These are phyloP conservation scores for Castanea mollissima DNA, from an alignment of 306 rosid genomes.

Conservation along the genomic window DNA sequence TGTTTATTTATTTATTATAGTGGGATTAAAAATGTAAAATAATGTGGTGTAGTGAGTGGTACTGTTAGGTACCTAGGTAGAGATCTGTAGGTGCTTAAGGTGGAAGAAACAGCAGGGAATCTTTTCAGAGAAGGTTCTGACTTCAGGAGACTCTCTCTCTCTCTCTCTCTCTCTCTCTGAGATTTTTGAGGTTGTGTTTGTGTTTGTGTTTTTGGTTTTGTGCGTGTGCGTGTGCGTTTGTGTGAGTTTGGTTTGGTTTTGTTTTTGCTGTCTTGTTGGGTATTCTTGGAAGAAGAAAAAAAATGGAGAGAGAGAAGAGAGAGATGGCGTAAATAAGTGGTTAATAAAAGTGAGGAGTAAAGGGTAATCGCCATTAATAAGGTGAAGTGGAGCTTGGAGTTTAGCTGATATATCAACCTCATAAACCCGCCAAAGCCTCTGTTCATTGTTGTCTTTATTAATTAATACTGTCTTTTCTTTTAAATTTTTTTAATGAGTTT, in stretches of 20 bases:
- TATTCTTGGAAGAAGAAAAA: no score
- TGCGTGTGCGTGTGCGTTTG: neutral
- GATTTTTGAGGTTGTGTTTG: neutral
- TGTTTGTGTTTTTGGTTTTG: neutral
- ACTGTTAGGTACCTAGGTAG: conserved; percentile 24
- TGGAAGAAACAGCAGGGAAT: conserved; percentile 36
- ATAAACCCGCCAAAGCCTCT: conserved; percentile 47
- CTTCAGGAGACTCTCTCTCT: no score
- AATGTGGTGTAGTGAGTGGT: neutral
- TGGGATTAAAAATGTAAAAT: conserved; percentile 4
- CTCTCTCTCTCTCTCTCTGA: neutral
- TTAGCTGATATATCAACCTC: conserved; percentile 46
- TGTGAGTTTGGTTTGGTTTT: neutral
- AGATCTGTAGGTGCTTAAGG: conserved; percentile 48
- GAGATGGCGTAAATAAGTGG: conserved; percentile 33
- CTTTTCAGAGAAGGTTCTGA: conserved; percentile 33
- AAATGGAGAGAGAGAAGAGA: neutral
- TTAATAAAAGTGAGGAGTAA: neutral
- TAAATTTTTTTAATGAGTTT: no score
- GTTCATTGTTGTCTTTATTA: neutral
- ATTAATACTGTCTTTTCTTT: no score
- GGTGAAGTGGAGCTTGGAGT: conserved; percentile 44
- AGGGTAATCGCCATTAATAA: conserved; percentile 30
- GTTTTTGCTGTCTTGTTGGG: neutral
- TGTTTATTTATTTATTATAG: neutral